Base-by-base conservation (phyloP, 768 basidiomycete species). In the Mrakia frigida region DNA sequence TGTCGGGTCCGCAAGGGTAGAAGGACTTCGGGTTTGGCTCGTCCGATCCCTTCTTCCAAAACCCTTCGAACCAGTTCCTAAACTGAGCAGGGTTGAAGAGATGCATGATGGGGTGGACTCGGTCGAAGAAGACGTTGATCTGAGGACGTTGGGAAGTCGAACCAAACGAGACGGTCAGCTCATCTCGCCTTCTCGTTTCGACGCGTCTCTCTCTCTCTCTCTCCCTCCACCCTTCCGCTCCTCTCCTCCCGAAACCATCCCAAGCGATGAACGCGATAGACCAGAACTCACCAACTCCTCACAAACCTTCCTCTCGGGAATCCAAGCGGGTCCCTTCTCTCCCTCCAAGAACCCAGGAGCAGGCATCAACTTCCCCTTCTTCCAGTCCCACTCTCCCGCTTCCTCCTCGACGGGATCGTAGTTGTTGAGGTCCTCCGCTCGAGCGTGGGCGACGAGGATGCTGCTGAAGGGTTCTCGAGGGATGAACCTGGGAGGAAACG, bases 51-150 rank as follows among this genome's bases (percentile, higher is more conserved):
- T 50, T 50, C 16, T 2, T 25, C 28, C 43, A 41, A 9, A 13
- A 68, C 18, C 65, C 65, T 11, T 43, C 61, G 16, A 74, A 67
- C n/a, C 41, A 46, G 31, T 21, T 16, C 21, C 43, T 31, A 43
- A 74, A 65, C n/a, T 41, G 63, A 1, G 31, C 28, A 43, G 61
- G 60, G 39, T 43, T 65, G 46, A 74, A 63, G 31, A 74, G 41
- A 11, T 61, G 73, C 73, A 74, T 74, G 41, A 74, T 46, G 6
- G 73, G 73, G 61, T 74, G 73, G 6, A 63, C 46, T 18, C 46
- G 61, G 0, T 50, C 13, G 63, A 74, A 74, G 73, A 35, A 74
- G 63, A 67, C 61, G 18, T 74, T 39, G 63, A 74, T 67, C 73
- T 74, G 73, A 6, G 33, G 33, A 60, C n/a, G n/a, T n/a, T 53